Conservation (phyloP, 2,329 filamentous ascomycete species). For the Trichoderma polysporum region DNA sequence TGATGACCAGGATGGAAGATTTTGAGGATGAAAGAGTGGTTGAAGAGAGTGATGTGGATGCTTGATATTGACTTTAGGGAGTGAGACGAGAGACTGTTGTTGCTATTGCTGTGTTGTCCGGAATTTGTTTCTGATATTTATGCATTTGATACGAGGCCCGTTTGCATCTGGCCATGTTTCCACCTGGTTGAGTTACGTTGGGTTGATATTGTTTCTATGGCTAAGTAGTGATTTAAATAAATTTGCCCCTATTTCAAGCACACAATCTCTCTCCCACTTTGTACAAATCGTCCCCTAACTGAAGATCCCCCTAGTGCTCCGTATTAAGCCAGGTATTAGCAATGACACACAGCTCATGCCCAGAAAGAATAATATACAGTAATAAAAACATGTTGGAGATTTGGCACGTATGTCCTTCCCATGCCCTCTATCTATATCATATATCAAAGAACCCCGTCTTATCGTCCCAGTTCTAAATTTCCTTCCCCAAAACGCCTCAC, state of each 20-base stretch:
- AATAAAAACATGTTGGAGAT: slow-evolving; percentile 28
- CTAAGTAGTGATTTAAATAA: background rate
- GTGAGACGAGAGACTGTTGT: background rate
- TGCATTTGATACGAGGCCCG: background rate
- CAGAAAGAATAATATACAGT: slow-evolving; percentile 7
- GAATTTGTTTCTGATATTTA: background rate
- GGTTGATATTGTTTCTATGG: background rate
- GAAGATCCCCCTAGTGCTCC: background rate
- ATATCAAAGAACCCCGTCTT: slow-evolving; percentile 25
- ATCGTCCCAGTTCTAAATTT: slow-evolving; percentile 31
- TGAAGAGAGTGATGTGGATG: slow-evolving; percentile 42
- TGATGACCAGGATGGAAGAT: slow-evolving; percentile 36
- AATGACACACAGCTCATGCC: background rate
- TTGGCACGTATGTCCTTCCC: slow-evolving; percentile 23
- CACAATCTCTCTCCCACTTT: no score
- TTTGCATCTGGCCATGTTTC: background rate
- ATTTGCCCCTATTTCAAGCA: background rate
- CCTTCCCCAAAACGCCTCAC: slow-evolving; percentile 16
- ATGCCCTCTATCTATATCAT: slow-evolving; percentile 30
- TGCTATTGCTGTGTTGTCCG: background rate
- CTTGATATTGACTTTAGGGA: slow-evolving; percentile 26
- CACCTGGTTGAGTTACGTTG: background rate
- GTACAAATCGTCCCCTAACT: background rate
- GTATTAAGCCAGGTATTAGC: background rate
- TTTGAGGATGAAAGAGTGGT: slow-evolving; percentile 34